Evolutionary conservation across 495 filamentous ascomycete genomes (phyloP).

Genomic region (Penicillium angulare): DNA sequence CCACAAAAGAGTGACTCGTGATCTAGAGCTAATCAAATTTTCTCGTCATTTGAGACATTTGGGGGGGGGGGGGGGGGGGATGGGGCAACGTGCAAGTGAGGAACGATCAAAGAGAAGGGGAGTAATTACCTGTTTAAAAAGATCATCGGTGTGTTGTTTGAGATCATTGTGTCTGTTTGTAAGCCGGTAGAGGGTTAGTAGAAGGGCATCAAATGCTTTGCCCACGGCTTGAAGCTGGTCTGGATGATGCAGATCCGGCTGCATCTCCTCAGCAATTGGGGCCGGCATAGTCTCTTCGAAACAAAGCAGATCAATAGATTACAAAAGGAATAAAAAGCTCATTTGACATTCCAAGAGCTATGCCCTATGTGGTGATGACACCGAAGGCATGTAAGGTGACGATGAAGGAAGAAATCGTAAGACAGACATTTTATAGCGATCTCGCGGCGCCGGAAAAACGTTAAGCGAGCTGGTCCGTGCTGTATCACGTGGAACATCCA

Average conservation of each 20-base stretch:
- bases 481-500: conserved; percentile 25
- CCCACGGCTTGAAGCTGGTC: conserved; percentile 42
- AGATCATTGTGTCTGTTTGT: conserved; percentile 43
- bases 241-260: conserved; percentile 34
- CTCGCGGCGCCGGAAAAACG: conserved; percentile 23
- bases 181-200: conserved; percentile 49
- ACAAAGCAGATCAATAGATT: conserved; percentile 26
- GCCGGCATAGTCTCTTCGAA: conserved; percentile 25
- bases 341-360: conserved; percentile 7
- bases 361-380: conserved; percentile 10
- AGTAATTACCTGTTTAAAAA: conserved; percentile 47
- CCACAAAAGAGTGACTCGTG: conserved; percentile 47
- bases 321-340: conserved; percentile 8
- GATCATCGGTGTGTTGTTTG: conserved; percentile 39
- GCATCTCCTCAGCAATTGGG: conserved; percentile 28
- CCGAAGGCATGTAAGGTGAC: conserved; percentile 11
- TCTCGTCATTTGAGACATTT: conserved; percentile 49
- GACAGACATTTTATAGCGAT: conserved; percentile 20
- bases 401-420: conserved; percentile 12
- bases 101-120: conserved; percentile 1
- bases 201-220: conserved; percentile 48
- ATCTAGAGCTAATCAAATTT: conserved; percentile 60
- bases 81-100: not conserved
- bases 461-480: conserved; percentile 47
- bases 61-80: conserved; percentile 8